A percentile compares a stretch with the other conserved stretches of the same genome.
These are phyloP conservation scores for Aspergillus jensenii DNA, from an alignment of 2,329 filamentous ascomycete species.

Conservation along the genomic window DNA sequence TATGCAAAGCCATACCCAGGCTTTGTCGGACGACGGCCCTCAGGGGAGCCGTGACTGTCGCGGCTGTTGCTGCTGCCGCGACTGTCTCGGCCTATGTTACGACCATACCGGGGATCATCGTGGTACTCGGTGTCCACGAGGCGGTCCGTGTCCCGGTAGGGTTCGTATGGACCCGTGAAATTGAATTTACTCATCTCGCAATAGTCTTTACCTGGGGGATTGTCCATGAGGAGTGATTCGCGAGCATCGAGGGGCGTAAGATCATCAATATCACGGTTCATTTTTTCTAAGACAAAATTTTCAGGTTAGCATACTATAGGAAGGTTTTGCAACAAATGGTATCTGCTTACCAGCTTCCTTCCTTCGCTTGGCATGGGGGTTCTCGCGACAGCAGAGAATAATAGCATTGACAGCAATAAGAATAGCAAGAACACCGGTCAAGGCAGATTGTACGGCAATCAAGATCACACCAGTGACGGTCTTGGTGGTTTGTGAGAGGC, in stretches of 20 bases:
- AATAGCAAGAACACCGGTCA: conserved; percentile 81
- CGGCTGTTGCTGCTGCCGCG: conserved; percentile 21
- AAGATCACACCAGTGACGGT: conserved; percentile 91
- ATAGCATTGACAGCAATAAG: conserved; percentile 88
- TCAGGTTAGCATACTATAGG: conserved; percentile 12
- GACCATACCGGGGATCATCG: conserved; percentile 25
- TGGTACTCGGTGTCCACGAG: conserved; percentile 32
- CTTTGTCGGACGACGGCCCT: conserved; percentile 29
- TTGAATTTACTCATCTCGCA: conserved; percentile 44
- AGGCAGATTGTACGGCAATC: conserved; percentile 82
- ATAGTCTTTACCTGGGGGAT: conserved; percentile 40
- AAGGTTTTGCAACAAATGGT: not conserved
- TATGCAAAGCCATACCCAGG: conserved; percentile 38
- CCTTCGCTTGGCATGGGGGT: conserved; percentile 83
- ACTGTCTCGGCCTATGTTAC: conserved; percentile 28
- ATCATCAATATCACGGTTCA: conserved; percentile 72
- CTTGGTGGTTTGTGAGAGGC: conserved; percentile 86
- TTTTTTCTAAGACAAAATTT: conserved; percentile 61
- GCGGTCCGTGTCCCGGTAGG: conserved; percentile 40
- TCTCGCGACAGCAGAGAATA: conserved; percentile 77
- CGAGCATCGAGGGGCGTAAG: conserved; percentile 84
- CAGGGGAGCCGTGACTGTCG: conserved; percentile 31
- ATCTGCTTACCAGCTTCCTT: conserved; percentile 78
- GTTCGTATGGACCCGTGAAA: conserved; percentile 39
- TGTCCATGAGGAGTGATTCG: conserved; percentile 66